phyloP scores from a whole-genome alignment of 1,284 basidiomycete species.

The Coniophora puteana region DNA sequence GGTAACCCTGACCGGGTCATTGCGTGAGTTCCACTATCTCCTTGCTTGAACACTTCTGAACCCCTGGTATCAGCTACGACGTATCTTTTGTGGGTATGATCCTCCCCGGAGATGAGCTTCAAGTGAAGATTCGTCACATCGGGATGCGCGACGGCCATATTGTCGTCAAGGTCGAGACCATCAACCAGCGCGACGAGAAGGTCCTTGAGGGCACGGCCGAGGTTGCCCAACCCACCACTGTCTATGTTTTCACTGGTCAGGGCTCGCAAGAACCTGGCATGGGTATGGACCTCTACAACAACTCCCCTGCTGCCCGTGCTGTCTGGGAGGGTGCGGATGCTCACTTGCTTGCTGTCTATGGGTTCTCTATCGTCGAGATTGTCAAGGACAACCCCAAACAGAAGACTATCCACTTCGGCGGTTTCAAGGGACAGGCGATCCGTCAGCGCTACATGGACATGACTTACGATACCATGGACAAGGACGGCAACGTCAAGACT shows the following conservation, averaged over 20 bases:
- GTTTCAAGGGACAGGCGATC: conserved; percentile 97
- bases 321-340: conserved; percentile 97
- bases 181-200: conserved; percentile 85
- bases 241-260: conserved; percentile 98
- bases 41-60: conserved; percentile 8
- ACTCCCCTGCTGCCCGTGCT: conserved; percentile 88
- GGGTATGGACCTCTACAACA: conserved; percentile 98
- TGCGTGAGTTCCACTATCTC: conserved; percentile 48
- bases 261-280: conserved; percentile 98
- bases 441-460: conserved; percentile 99
- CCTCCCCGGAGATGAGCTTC: conserved; percentile 87
- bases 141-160: conserved; percentile 93
- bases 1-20: conserved; percentile 90
- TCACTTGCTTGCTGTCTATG: conserved; percentile 91
- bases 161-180: conserved; percentile 87
- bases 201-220: conserved; percentile 92
- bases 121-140: conserved; percentile 85
- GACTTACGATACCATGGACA: conserved; percentile 96
- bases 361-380: conserved; percentile 98
- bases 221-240: conserved; percentile 89
- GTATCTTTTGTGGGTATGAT: conserved; percentile 97
- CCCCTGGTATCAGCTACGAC: conserved; percentile 59
- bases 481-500: conserved; percentile 91
- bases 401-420: conserved; percentile 98
- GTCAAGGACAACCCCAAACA: conserved; percentile 97